Base-by-base conservation (phyloP, 768 basidiomycete species). In the Lactarius vividus region DNA sequence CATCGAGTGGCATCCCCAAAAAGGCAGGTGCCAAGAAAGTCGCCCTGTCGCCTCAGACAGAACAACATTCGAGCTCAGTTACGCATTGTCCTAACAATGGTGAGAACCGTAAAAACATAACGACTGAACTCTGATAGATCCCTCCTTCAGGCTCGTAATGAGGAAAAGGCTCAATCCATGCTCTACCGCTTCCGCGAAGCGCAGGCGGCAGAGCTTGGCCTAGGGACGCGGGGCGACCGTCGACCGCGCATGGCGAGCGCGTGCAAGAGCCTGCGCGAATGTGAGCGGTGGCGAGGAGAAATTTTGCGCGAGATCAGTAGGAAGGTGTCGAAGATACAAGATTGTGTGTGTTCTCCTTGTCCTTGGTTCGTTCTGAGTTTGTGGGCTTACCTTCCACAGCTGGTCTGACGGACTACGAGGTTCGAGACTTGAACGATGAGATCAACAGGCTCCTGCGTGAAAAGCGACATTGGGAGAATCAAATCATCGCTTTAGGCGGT, bases 281-380 rank as follows among this genome's bases (percentile, higher is more conserved):
- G 94, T 72, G 96, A 99, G 76, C 82, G 94, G 62, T 98, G 95
- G 94, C 79, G 96, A 74, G 96, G 96, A 63, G 96, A 98, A 77
- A 93, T 98, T 23, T 74, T 99, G 62, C 81, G 94, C 52, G 96
- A 99, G 74, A 95, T 98, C 57, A 94, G 92, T 74, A 75, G 96
- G 67, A 98, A 99, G 75, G 96, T 98, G 29, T 94, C 94, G 18
- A 98, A 98, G 77, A 98, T 98, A 55, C 96, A 99, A 76, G 96
- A 99, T 73, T 78, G 94, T 95, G 37, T 66, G 91, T 69, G 29
- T 29, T 56, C 23, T 39, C 49, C 10, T 63, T 49, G 29, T 1
- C 60, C 49, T 7, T 42, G 9, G 28, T 59, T 8, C 20, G 1
- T 33, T 39, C 33, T n/a, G 26, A 57, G 37, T 18, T 35, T 26